Evolutionary conservation across 345 rosid genomes (phyloP).

Genomic region (Eucalyptus cladocalyx): DNA sequence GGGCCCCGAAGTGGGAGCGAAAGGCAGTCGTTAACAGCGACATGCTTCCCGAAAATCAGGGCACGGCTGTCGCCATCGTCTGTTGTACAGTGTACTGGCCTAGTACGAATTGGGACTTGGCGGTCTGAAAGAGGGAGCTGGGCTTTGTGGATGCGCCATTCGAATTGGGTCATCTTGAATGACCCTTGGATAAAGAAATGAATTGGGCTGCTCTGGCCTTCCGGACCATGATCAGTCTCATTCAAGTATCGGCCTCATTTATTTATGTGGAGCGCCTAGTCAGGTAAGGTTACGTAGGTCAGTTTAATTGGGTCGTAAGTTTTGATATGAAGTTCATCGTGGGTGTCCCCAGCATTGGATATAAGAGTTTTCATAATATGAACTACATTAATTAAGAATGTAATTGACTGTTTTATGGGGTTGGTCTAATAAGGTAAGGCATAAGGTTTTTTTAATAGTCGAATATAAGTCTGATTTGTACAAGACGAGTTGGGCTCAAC

Average conservation of each 20-base stretch:
- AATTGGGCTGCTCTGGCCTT: background rate
- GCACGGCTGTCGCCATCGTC: background rate
- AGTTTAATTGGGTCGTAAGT: background rate
- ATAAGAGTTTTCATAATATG: fast-evolving
- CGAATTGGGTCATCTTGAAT: background rate
- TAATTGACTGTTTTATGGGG: fast-evolving
- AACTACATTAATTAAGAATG: too few species aligned
- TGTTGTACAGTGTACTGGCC: background rate
- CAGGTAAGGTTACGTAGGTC: too few species aligned
- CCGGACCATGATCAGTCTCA: too few species aligned
- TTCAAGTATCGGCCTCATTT: too few species aligned
- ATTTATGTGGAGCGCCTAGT: background rate
- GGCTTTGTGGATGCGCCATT: background rate
- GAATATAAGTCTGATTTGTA: fast-evolving
- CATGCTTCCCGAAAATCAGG: background rate
- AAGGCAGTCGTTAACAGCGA: background rate
- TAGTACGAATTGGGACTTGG: background rate
- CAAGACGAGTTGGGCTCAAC: fast-evolving
- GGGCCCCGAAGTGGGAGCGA: background rate
- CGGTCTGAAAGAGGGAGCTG: background rate
- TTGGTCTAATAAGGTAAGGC: too few species aligned
- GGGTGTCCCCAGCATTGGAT: background rate
- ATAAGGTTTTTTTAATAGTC: too few species aligned
- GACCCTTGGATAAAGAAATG: background rate
- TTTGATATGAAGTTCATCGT: background rate